Evolutionary conservation across 352 stramenopile genomes (phyloP), one percentile per base, ranked within the genome.

Genomic region (Globisporangium rhizosaccharum): DNA sequence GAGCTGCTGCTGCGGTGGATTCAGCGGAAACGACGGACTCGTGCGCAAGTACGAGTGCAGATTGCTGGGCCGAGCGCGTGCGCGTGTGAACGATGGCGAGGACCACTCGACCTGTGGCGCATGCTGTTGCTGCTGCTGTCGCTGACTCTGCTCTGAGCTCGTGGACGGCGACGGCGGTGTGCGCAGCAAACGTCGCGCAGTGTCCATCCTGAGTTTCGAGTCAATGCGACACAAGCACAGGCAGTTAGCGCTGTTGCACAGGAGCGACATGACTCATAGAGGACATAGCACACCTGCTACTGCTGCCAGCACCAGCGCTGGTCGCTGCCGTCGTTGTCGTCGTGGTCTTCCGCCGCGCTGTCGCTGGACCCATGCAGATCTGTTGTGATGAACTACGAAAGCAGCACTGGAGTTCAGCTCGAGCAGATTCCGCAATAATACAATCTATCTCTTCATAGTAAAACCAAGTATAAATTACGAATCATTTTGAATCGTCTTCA

Each of bases 11-110:
- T 63, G 25, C 33, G 51, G 17, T 44, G 30, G 66, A 39, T 59
- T 73, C 25, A 73, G 47, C 18, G 76, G 41, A 20, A 82, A 79
- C 15, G 70, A 67, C 11, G 72, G 30, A 55, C 66, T 81, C 17
- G 62, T 49, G 4, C 76, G 61, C 17, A 85, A 37, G 18, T 61
- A 57, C 18, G 61, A 44, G 20, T 74, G 68, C 48, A 87, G 51
- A 45, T 82, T 84, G 53, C 75, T 87, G 2, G 76, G 76, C 0
- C 78, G 72, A 0, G 68, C 66, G 7, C 75, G 66, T 15, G 65
- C 59, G 9, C 72, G 77, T 14, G 76, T 68, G 51, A 61, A 73
- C 25, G 66, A 70, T 3, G 71, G 71, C 3, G 77, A 75, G 11
- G 79, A 65, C 69, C 71, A 80, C 51, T 62, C 63, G 17, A 56